A percentile compares a stretch with the other conserved stretches of the same genome.
Evolutionary conservation across 1,284 basidiomycete genomes (phyloP).

Genomic region (Neonothopanus nambi): DNA sequence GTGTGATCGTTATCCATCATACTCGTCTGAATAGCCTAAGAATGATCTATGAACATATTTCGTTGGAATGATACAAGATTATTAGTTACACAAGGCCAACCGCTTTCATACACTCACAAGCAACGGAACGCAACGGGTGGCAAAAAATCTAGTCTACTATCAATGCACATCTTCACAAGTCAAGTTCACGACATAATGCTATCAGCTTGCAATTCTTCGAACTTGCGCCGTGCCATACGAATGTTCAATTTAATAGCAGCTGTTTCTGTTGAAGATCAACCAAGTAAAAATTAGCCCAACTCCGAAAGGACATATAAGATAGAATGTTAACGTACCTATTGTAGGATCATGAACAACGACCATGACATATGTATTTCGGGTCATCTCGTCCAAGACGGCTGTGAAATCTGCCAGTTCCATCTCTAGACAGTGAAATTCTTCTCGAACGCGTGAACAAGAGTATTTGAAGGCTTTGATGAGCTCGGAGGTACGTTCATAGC

Average conservation of each 20-base stretch:
- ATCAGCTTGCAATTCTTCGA: conserved; percentile 79
- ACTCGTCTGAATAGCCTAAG: no score
- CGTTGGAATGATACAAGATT: no score
- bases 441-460: conserved; percentile 80
- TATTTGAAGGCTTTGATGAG: conserved; percentile 95
- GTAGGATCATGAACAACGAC: conserved; percentile 86
- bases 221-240: conserved; percentile 76
- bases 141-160: no score
- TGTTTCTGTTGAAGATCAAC: conserved; percentile 62
- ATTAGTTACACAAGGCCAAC: no score
- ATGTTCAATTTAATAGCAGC: conserved; percentile 85
- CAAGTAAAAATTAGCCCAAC: background rate
- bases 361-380: conserved; percentile 92
- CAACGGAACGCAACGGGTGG: no score
- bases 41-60: no score
- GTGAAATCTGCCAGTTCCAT: conserved; percentile 84
- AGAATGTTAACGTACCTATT: conserved; percentile 59
- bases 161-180: background rate
- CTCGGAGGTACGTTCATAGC: conserved; percentile 96
- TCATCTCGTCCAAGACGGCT: conserved; percentile 93
- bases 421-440: conserved; percentile 81
- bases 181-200: conserved; percentile 39
- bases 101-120: no score
- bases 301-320: background rate
- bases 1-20: no score